Conservation (phyloP, 2,329 filamentous ascomycete genomes). For the Aspergillus phoenicis region DNA sequence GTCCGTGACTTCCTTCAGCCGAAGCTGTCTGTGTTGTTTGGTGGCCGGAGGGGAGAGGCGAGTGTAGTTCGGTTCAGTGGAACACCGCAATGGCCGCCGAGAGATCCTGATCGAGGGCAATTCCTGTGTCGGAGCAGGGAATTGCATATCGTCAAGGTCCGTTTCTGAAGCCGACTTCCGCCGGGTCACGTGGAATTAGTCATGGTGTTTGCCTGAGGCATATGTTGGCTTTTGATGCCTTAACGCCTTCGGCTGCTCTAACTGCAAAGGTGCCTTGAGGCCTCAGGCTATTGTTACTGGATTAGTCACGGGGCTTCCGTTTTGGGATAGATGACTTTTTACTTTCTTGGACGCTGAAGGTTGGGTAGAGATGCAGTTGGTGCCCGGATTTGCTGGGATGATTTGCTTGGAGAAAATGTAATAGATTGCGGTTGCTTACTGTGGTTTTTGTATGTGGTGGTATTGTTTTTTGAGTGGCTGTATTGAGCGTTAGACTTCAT, state of each 20-base stretch:
- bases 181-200: constrained; percentile 24
- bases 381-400: background rate
- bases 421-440: background rate
- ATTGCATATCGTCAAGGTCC: constrained; percentile 17
- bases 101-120: constrained; percentile 16
- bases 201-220: constrained; percentile 9
- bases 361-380: background rate
- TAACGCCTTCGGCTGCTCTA: no score
- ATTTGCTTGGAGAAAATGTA: background rate
- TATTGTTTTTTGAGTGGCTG: background rate
- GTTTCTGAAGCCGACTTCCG: constrained; percentile 27
- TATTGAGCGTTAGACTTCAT: background rate
- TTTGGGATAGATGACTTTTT: background rate
- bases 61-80: background rate
- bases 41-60: background rate
- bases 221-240: no score
- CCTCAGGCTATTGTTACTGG: no score
- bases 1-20: background rate
- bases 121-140: constrained; percentile 20
- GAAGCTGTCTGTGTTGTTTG: background rate
- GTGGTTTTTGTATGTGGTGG: background rate
- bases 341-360: background rate
- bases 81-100: constrained; percentile 5
- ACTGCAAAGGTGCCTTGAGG: background rate
- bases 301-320: background rate